Evolutionary conservation across 2,329 filamentous ascomycete genomes (phyloP).

Genomic region (Epichloe elymi): DNA sequence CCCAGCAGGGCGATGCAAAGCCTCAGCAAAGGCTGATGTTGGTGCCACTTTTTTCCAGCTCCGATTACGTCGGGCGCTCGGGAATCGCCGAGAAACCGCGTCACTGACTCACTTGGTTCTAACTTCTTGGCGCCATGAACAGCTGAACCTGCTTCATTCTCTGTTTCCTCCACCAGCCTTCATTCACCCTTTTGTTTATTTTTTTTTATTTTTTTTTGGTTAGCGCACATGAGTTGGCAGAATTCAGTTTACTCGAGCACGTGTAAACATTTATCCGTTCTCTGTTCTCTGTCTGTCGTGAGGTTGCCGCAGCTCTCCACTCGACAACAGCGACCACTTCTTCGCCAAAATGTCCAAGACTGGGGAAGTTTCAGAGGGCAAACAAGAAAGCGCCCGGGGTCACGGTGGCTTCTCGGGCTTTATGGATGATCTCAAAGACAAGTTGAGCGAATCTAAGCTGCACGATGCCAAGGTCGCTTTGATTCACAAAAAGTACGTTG

Average conservation of each 20-base stretch:
- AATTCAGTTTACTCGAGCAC: too few relatives aligned
- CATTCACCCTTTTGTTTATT: not conserved
- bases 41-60: not conserved
- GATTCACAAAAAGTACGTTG: conserved; percentile 43
- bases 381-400: not conserved
- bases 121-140: too few relatives aligned
- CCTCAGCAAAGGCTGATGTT: too few relatives aligned
- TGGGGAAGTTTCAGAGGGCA: not conserved
- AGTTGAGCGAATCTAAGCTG: conserved; percentile 38
- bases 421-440: conserved; percentile 40
- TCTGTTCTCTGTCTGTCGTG: not conserved
- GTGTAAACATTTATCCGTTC: too few relatives aligned
- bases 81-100: too few relatives aligned
- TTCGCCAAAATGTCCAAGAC: not conserved
- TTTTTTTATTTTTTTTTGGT: not conserved
- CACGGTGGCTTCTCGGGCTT: conserved; percentile 21
- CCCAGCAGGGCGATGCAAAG: too few relatives aligned
- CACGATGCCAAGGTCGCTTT: conserved; percentile 44
- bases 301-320: not conserved
- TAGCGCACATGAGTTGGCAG: too few relatives aligned
- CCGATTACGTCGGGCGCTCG: not conserved
- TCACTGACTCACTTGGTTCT: too few relatives aligned
- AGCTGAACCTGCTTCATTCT: not conserved
- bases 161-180: not conserved
- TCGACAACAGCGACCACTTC: not conserved